Conservation (phyloP, 805 yeast genomes). For the Candida stauntonica region DNA sequence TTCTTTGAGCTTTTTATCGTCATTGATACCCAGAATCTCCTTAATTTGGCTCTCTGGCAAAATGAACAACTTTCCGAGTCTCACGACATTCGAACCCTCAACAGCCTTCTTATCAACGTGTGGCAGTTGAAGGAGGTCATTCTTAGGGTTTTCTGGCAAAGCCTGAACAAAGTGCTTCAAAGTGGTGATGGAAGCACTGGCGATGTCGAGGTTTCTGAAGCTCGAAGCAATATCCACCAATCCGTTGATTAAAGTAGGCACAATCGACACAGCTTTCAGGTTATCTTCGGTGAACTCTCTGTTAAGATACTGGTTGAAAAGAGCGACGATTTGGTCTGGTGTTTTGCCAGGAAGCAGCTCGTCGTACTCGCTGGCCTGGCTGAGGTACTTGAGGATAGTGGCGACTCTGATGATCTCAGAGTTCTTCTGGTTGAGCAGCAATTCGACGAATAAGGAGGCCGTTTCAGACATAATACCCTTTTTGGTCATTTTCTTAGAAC, state of each 20-base stretch:
- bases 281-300: slow-evolving; percentile 39
- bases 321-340: slow-evolving; percentile 42
- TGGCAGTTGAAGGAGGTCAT: slow-evolving; percentile 79
- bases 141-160: slow-evolving; percentile 48
- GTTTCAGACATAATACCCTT: slow-evolving; percentile 79
- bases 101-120: slow-evolving; percentile 51
- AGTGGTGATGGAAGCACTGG: slow-evolving; percentile 57
- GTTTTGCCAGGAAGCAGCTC: slow-evolving; percentile 35
- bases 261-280: slow-evolving; percentile 53
- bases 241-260: slow-evolving; percentile 65
- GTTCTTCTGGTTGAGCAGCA: slow-evolving; percentile 70
- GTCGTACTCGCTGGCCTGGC: slow-evolving; percentile 63
- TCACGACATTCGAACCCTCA: slow-evolving; percentile 40
- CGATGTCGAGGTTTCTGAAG: slow-evolving; percentile 69
- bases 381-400: slow-evolving; percentile 53
- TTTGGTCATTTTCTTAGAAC: slow-evolving; percentile 73
- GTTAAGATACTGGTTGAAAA: slow-evolving; percentile 55
- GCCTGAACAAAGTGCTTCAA: slow-evolving; percentile 76
- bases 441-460: slow-evolving; percentile 73
- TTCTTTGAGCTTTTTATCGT: slow-evolving; percentile 38
- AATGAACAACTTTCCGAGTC: slow-evolving; percentile 67
- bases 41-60: slow-evolving; percentile 51
- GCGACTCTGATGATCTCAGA: slow-evolving; percentile 54
- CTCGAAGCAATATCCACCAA: slow-evolving; percentile 76
- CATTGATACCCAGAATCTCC: slow-evolving; percentile 49